A percentile compares a stretch with the other conserved stretches of the same genome.
These are phyloP conservation scores for Neurospora sp. DNA, from an alignment of 495 filamentous ascomycete species.

Conservation along the genomic window DNA sequence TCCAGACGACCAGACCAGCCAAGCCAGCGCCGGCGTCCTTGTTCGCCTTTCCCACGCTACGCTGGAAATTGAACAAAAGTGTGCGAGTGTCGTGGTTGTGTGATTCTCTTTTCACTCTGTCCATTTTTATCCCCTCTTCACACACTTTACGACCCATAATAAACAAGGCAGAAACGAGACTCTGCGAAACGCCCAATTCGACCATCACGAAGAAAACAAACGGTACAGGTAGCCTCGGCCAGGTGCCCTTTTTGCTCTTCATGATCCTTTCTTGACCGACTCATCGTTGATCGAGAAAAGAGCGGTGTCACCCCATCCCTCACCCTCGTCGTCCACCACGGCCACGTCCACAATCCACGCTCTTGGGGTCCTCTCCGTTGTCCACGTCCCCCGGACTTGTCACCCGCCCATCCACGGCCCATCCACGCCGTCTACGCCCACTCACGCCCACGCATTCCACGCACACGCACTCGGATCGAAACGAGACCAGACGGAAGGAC, in stretches of 20 bases:
- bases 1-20: not conserved
- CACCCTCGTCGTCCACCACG: slow-evolving; percentile 4
- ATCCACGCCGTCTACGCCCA: not conserved
- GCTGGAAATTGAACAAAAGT: not conserved
- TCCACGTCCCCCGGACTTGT: not conserved
- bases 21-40: not conserved
- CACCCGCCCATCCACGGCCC: not conserved
- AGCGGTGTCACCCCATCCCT: slow-evolving; percentile 26
- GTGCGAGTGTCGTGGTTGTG: not conserved
- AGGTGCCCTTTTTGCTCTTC: slow-evolving; percentile 1
- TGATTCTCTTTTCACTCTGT: not conserved
- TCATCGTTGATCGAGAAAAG: slow-evolving; percentile 21
- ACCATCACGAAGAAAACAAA: not conserved
- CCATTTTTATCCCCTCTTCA: not conserved
- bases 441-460: not conserved
- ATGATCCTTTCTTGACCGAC: slow-evolving; percentile 27
- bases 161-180: not conserved
- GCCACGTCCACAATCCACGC: slow-evolving; percentile 12
- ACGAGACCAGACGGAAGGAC: not conserved
- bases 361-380: not conserved
- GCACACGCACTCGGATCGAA: not conserved
- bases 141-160: not conserved
- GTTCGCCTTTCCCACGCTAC: not conserved
- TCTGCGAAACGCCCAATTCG: not conserved
- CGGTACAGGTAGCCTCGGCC: not conserved